Conservation (phyloP, 768 basidiomycete species). For the Pleurotus giganteus region DNA sequence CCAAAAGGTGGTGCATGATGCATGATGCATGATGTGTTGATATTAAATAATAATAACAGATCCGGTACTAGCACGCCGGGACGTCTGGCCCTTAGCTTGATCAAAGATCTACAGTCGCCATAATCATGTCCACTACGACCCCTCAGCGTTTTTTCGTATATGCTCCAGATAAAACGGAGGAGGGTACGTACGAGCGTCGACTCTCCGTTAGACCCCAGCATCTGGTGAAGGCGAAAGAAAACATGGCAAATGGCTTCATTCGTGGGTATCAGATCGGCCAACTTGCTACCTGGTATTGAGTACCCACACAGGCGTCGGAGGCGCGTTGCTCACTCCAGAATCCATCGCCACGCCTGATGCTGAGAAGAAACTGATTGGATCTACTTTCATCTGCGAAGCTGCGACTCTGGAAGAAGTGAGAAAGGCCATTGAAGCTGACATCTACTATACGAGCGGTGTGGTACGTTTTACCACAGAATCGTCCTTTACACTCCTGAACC, state of each 20-base stretch:
- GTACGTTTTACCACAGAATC: constrained; percentile 22
- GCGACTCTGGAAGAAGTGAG: constrained; percentile 49
- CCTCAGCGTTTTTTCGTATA: constrained; percentile 51
- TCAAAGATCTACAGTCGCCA: not conserved
- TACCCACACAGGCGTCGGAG: constrained; percentile 48
- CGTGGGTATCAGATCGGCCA: constrained; percentile 35
- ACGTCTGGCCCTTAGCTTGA: no score
- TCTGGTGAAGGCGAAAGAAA: constrained; percentile 40
- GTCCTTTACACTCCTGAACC: not conserved
- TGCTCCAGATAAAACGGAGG: constrained; percentile 64
- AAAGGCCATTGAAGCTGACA: constrained; percentile 36
- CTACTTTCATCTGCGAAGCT: constrained; percentile 52
- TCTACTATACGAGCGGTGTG: constrained; percentile 41
- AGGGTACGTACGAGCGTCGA: constrained; percentile 54
- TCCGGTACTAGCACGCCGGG: no score
- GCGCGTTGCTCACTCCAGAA: constrained; percentile 58
- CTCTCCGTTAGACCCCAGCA: constrained; percentile 55
- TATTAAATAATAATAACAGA: no score
- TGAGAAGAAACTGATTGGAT: constrained; percentile 61
- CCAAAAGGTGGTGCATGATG: no score
- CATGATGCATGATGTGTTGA: no score
- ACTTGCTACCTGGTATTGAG: not conserved
- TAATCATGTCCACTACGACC: constrained; percentile 2
- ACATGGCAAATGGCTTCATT: constrained; percentile 42
- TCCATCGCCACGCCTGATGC: constrained; percentile 42